These are phyloP conservation scores for Aegilops umbellulata DNA, from an alignment of 176 grass and related monocot species.

Conservation along the genomic window DNA sequence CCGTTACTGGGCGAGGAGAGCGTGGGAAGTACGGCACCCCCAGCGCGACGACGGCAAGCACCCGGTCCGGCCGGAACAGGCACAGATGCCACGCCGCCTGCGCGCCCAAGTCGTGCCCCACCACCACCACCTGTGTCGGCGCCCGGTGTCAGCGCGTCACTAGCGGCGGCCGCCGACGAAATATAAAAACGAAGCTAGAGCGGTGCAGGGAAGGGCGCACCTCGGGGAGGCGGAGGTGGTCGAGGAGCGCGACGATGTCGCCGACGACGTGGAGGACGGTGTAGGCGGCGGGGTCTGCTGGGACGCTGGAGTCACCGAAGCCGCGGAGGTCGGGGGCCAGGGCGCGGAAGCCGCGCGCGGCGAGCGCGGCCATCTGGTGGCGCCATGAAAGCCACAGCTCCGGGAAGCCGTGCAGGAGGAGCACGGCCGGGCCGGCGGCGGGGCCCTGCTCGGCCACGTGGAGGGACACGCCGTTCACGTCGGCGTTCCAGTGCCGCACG, in stretches of 20 bases:
- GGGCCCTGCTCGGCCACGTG: conserved; percentile 55
- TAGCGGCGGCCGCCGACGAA: background rate
- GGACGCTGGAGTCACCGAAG: conserved; percentile 46
- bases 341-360: conserved; percentile 44
- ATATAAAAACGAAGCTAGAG: background rate
- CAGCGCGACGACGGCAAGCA: conserved; percentile 33
- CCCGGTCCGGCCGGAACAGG: conserved; percentile 56
- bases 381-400: conserved; percentile 73
- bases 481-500: conserved; percentile 46
- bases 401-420: conserved; percentile 75
- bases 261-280: conserved; percentile 53
- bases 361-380: conserved; percentile 54
- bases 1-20: background rate
- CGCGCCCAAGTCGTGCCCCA: conserved; percentile 54
- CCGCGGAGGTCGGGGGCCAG: conserved; percentile 58
- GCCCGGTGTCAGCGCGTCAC: background rate
- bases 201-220: background rate
- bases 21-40: conserved; percentile 45
- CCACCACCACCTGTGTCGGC: conserved; percentile 44
- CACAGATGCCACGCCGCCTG: conserved; percentile 47
- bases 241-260: conserved; percentile 44
- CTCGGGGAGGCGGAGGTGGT: conserved; percentile 44
- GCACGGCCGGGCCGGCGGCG: conserved; percentile 24
- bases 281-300: conserved; percentile 32
- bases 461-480: conserved; percentile 50